These are phyloP conservation scores for Fragilaria radians DNA, from an alignment of 108 stramenopile species.

Conservation along the genomic window DNA sequence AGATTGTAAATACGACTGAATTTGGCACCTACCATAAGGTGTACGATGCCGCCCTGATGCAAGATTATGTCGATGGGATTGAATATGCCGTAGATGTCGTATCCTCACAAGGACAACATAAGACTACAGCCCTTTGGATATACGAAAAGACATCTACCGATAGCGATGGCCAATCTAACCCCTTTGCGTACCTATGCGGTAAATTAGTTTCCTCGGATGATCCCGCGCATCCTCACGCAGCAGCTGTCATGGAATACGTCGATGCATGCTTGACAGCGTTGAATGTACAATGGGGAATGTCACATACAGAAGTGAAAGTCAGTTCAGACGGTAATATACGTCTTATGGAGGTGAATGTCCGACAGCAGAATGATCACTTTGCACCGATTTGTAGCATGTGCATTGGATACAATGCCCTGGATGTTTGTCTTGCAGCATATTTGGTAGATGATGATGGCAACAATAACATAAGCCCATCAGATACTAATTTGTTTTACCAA, in stretches of 20 bases:
- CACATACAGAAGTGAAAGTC: slow-evolving; percentile 41
- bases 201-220: slow-evolving; percentile 26
- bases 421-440: slow-evolving; percentile 36
- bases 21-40: slow-evolving; percentile 43
- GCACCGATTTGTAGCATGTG: slow-evolving; percentile 41
- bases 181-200: slow-evolving; percentile 61
- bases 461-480: slow-evolving; percentile 2
- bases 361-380: slow-evolving; percentile 57
- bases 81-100: slow-evolving; percentile 85
- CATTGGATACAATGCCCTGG: slow-evolving; percentile 52
- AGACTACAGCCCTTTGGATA: slow-evolving; percentile 77
- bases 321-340: slow-evolving; percentile 12
- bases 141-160: slow-evolving; percentile 65
- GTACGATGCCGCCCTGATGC: slow-evolving; percentile 48
- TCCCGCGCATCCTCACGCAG: slow-evolving; percentile 13
- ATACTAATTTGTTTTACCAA: too few species aligned
- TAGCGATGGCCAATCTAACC: slow-evolving; percentile 51
- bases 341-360: slow-evolving; percentile 48
- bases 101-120: slow-evolving; percentile 58
- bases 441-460: slow-evolving; percentile 24
- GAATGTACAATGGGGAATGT: slow-evolving; percentile 33
- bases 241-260: slow-evolving; percentile 29
- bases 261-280: slow-evolving; percentile 30
- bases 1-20: slow-evolving; percentile 47
- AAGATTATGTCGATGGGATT: slow-evolving; percentile 42